phyloP scores from a whole-genome alignment of 352 stramenopile species.

The Globisporangium sylvaticum region DNA sequence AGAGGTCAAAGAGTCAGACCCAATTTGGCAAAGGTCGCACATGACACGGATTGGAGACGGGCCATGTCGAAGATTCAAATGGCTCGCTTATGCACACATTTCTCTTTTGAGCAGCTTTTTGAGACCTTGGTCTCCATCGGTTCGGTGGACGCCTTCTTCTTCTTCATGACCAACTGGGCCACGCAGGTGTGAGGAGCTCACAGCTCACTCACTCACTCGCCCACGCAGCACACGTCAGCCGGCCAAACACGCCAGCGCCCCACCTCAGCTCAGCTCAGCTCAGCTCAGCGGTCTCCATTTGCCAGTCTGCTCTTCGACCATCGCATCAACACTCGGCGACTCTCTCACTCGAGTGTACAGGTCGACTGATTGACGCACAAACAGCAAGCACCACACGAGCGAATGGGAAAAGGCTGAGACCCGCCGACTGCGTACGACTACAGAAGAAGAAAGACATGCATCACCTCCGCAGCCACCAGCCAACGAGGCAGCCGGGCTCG shows the following conservation, averaged over 20 bases:
- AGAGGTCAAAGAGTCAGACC: not conserved
- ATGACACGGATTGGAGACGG: not conserved
- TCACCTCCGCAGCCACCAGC: constrained; percentile 3
- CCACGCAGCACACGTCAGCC: not conserved
- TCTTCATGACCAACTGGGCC: not conserved
- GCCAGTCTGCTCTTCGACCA: not conserved
- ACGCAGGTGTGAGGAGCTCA: not conserved
- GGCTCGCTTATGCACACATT: not conserved
- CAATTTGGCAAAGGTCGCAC: not conserved
- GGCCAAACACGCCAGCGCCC: not conserved
- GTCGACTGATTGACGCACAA: too few relatives aligned
- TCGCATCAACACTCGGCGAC: not conserved
- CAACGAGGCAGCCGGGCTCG: not conserved
- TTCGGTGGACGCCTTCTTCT: not conserved
- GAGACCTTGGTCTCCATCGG: not conserved
- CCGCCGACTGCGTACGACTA: too few relatives aligned
- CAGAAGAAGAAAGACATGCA: not conserved
- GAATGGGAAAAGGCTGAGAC: too few relatives aligned
- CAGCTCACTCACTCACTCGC: not conserved
- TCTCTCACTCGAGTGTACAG: not conserved
- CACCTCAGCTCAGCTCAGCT: not conserved
- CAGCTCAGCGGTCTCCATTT: not conserved
- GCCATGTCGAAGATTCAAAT: constrained; percentile 15
- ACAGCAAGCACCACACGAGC: not conserved
- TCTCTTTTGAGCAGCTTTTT: not conserved